phyloP scores from a whole-genome alignment of 208 protist species.

The Trypanosoma cruzi region DNA sequence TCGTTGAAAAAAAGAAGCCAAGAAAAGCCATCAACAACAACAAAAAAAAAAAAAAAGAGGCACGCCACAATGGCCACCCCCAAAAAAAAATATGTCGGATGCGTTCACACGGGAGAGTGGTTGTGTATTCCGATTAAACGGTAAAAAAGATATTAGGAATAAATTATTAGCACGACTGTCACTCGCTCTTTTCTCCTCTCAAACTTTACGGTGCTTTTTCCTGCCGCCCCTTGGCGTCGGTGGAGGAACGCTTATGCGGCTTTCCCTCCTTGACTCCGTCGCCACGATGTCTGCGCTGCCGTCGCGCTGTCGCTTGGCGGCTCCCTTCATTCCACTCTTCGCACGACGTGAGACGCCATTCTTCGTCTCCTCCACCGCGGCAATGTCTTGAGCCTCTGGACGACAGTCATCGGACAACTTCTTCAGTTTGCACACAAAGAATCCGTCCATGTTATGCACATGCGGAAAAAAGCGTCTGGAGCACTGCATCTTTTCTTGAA shows the following conservation, averaged over 20 bases:
- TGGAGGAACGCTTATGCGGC: conserved; percentile 47
- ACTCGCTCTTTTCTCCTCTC: conserved; percentile 8
- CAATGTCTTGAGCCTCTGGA: too few relatives aligned
- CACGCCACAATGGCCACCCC: too few relatives aligned
- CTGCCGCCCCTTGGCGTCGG: conserved; percentile 4
- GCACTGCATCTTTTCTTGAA: conserved; percentile 70
- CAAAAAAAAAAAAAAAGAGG: background rate
- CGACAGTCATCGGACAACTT: conserved; percentile 81
- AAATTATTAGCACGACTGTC: too few relatives aligned
- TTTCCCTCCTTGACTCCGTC: conserved; percentile 2
- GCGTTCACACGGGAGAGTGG: background rate
- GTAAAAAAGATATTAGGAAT: background rate
- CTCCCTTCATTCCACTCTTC: background rate
- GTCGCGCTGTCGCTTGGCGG: background rate
- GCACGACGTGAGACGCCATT: background rate
- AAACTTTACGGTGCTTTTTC: background rate
- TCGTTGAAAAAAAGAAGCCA: background rate
- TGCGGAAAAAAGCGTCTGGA: conserved; percentile 97
- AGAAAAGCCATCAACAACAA: background rate
- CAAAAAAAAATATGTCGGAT: too few relatives aligned
- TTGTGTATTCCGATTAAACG: background rate
- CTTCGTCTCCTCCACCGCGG: conserved; percentile 18
- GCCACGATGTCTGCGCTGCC: background rate
- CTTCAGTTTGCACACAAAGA: conserved; percentile 99
- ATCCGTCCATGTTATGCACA: conserved; percentile 99